A percentile compares a stretch with the other conserved stretches of the same genome.
phyloP scores from a whole-genome alignment of 495 filamentous ascomycete species.

The Terfezia claveryi region DNA sequence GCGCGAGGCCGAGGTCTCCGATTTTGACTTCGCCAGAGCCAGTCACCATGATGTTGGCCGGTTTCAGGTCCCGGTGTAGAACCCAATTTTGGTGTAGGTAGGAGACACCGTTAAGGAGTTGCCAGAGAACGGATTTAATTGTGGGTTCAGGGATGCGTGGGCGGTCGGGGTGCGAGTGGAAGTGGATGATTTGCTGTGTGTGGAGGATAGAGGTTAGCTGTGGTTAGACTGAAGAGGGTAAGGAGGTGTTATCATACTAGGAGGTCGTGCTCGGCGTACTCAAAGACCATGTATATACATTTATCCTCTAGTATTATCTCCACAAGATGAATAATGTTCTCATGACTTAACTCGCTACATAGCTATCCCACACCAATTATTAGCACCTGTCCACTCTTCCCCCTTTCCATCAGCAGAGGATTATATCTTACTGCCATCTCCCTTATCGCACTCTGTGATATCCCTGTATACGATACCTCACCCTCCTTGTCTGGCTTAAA shows the following conservation, averaged over 20 bases:
- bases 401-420: not conserved
- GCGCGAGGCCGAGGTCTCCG: slow-evolving; percentile 76
- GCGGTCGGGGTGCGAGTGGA: slow-evolving; percentile 73
- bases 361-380: slow-evolving; percentile 23
- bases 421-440: slow-evolving; percentile 53
- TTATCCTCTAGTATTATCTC: slow-evolving; percentile 98
- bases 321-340: slow-evolving; percentile 72
- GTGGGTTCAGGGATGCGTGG: slow-evolving; percentile 71
- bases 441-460: slow-evolving; percentile 88
- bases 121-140: slow-evolving; percentile 81
- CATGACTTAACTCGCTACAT: slow-evolving; percentile 75
- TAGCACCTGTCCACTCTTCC: not conserved
- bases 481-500: slow-evolving; percentile 99
- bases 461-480: slow-evolving; percentile 82
- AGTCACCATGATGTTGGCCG: slow-evolving; percentile 97
- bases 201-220: not conserved
- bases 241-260: slow-evolving; percentile 21
- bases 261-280: slow-evolving; percentile 93
- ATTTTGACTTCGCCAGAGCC: slow-evolving; percentile 74
- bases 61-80: slow-evolving; percentile 86
- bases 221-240: not conserved
- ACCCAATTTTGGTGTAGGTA: slow-evolving; percentile 98
- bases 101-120: slow-evolving; percentile 77
- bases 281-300: slow-evolving; percentile 99
- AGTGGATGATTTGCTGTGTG: slow-evolving; percentile 69